Evolutionary conservation across 2,329 filamentous ascomycete species (phyloP).

Genomic region (Diaporthe eres): DNA sequence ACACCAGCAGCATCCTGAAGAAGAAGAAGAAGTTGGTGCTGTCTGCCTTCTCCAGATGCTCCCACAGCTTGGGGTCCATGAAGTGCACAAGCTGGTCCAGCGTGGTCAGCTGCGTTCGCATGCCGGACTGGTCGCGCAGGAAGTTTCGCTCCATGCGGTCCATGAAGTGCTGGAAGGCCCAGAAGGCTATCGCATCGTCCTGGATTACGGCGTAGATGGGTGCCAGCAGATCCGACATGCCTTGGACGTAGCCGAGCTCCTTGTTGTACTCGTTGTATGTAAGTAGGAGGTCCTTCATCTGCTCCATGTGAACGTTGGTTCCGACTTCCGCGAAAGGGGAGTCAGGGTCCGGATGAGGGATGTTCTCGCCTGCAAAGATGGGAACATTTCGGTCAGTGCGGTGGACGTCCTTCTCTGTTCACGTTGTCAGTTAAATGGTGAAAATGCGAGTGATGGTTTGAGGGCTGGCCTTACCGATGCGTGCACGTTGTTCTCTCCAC

Average conservation of each 20-base stretch:
- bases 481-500: constrained; percentile 94
- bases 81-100: constrained; percentile 96
- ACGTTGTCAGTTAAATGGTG: constrained; percentile 41
- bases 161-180: constrained; percentile 97
- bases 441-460: too few species aligned
- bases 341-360: constrained; percentile 94
- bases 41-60: constrained; percentile 89
- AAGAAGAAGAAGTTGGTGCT: constrained; percentile 99
- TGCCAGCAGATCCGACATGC: constrained; percentile 96
- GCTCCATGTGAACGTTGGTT: constrained; percentile 97
- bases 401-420: constrained; percentile 96
- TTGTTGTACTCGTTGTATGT: constrained; percentile 99
- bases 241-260: constrained; percentile 96
- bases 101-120: constrained; percentile 91
- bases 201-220: constrained; percentile 98
- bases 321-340: constrained; percentile 94
- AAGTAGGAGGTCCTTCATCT: constrained; percentile 99
- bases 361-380: constrained; percentile 97
- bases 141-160: constrained; percentile 98
- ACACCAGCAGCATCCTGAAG: constrained; percentile 98
- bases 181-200: constrained; percentile 96
- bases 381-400: constrained; percentile 94
- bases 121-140: constrained; percentile 93
- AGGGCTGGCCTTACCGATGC: constrained; percentile 80
- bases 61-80: constrained; percentile 94